Percentiles rank a stretch among this genome's conserved stretches.
phyloP scores from a whole-genome alignment of 192 early-diverging fungal species.

The Kickxella alabastrina region DNA sequence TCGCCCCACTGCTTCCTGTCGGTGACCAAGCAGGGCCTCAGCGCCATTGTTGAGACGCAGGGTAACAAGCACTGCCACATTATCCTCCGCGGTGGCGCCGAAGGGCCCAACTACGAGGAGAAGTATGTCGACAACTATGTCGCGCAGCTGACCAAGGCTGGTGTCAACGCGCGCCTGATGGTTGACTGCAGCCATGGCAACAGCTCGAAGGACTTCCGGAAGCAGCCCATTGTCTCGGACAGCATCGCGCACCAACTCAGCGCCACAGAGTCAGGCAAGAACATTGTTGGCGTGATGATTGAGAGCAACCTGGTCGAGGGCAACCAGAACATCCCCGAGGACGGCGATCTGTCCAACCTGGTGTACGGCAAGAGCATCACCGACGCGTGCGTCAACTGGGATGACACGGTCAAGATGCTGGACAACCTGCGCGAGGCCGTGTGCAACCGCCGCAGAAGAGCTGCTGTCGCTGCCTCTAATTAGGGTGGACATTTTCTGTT shows the following conservation, averaged over 20 bases:
- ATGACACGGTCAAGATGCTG: conserved; percentile 75
- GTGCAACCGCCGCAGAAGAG: conserved; percentile 56
- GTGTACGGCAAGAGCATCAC: conserved; percentile 88
- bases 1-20: conserved; percentile 73
- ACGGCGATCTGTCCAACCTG: conserved; percentile 66
- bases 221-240: conserved; percentile 78
- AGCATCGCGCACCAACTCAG: conserved; percentile 63
- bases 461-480: conserved; percentile 15
- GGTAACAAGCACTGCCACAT: conserved; percentile 93
- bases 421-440: conserved; percentile 72
- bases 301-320: conserved; percentile 91
- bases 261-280: conserved; percentile 61
- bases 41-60: conserved; percentile 76
- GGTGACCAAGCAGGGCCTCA: conserved; percentile 80
- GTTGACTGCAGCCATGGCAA: conserved; percentile 97
- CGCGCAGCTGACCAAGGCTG: conserved; percentile 58
- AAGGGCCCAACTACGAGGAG: conserved; percentile 88
- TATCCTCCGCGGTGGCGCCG: conserved; percentile 83
- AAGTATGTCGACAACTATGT: conserved; percentile 59
- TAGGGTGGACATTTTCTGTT: no score
- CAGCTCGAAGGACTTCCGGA: conserved; percentile 77
- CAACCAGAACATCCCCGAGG: conserved; percentile 68
- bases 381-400: conserved; percentile 92
- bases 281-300: conserved; percentile 94
- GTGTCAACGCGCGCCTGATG: conserved; percentile 69